Conservation (phyloP, 495 filamentous ascomycete genomes). For the Daldinia vernicosa region DNA sequence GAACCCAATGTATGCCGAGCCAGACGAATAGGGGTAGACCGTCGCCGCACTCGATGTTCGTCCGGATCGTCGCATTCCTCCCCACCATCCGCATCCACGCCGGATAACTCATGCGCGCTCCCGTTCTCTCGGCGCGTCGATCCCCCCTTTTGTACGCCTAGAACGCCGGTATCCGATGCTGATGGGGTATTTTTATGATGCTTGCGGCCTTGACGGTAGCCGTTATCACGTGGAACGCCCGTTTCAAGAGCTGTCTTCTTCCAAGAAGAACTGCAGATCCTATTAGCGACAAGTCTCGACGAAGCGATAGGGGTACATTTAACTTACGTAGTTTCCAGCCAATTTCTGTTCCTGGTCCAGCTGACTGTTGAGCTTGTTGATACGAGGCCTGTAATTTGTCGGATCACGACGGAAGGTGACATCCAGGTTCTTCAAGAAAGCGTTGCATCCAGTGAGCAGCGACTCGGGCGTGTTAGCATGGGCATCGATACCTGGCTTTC, state of each 20-base stretch:
- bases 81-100: conserved; percentile 47
- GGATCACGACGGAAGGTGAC: conserved; percentile 99
- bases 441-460: conserved; percentile 94
- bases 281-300: conserved; percentile 22
- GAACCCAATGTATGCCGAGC: conserved; percentile 52
- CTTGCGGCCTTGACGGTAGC: conserved; percentile 39
- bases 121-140: conserved; percentile 41
- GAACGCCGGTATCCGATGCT: conserved; percentile 55
- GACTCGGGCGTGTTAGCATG: conserved; percentile 90
- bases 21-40: conserved; percentile 63
- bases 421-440: conserved; percentile 92
- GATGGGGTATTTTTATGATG: conserved; percentile 43
- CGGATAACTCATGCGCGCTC: conserved; percentile 42
- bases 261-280: conserved; percentile 78
- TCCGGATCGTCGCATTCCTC: conserved; percentile 58
- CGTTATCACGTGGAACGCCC: conserved; percentile 54
- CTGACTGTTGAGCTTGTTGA: conserved; percentile 97
- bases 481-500: conserved; percentile 85
- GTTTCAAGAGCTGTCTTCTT: conserved; percentile 78
- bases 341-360: conserved; percentile 97
- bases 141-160: conserved; percentile 54
- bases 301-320: background rate
- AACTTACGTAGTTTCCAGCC: conserved; percentile 85
- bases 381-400: conserved; percentile 92
- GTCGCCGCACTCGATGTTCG: conserved; percentile 54